phyloP scores from a whole-genome alignment of 192 early-diverging fungal genomes.

The Umbelopsis sp. region DNA sequence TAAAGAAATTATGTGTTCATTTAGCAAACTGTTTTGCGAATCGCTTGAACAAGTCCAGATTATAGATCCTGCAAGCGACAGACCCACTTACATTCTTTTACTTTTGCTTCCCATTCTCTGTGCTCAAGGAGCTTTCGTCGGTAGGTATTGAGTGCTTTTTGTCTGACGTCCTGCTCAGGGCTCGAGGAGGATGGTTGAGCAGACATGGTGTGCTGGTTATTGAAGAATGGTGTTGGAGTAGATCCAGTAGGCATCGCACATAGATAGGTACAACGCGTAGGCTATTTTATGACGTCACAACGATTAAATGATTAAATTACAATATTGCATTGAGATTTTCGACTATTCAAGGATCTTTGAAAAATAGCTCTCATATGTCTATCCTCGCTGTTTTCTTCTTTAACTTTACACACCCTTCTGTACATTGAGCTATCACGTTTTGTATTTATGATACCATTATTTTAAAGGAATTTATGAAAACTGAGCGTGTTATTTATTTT shows the following conservation, averaged over 20 bases:
- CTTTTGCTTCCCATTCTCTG: slow-evolving; percentile 92
- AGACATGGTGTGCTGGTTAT: slow-evolving; percentile 12
- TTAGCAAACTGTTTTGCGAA: neutral
- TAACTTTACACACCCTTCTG: too few relatives aligned
- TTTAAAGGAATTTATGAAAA: too few relatives aligned
- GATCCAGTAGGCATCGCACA: neutral
- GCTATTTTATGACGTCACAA: neutral
- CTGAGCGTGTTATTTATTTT: too few relatives aligned
- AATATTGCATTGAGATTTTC: too few relatives aligned
- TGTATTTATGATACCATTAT: too few relatives aligned
- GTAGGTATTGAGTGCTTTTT: slow-evolving; percentile 83
- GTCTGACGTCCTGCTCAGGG: slow-evolving; percentile 61
- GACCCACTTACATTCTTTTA: slow-evolving; percentile 81
- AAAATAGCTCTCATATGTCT: too few relatives aligned
- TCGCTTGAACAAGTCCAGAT: neutral
- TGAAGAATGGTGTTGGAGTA: neutral
- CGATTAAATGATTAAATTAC: too few relatives aligned
- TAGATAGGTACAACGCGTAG: slow-evolving; percentile 16
- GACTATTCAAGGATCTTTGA: too few relatives aligned
- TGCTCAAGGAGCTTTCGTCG: slow-evolving; percentile 89
- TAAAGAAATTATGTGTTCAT: neutral
- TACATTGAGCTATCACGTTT: too few relatives aligned
- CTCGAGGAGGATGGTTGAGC: slow-evolving; percentile 24
- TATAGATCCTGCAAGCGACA: neutral
- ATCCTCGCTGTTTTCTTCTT: too few relatives aligned